Evolutionary conservation across 495 filamentous ascomycete species (phyloP), one percentile per base, ranked within the genome.

Genomic region (Xylaria castorea): DNA sequence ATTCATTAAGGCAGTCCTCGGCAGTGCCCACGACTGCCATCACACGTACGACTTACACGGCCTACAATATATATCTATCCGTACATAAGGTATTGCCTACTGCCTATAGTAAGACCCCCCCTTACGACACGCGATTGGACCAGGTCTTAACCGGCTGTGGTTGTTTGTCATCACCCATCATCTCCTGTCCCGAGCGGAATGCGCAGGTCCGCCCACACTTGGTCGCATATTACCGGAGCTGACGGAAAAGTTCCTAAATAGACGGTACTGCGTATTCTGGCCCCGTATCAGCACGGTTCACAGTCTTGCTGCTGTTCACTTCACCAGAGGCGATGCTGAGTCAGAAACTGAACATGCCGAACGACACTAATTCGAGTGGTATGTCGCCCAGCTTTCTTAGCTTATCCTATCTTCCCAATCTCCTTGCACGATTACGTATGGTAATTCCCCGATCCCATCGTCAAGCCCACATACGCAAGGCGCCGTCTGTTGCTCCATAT

Each of bases 391-490:
- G 30, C 22, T 57, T 58, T 61, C 51, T 42, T 72, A 60, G 62
- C 63, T 61, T 67, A 66, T 53, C 63, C 62, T 55, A 51, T 36
- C 44, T 8, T 70, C 30, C 68, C 57, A 36, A 12, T 42, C 63
- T 66, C 70, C 63, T 67, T 44, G 69, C 57, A 57, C 69, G 38
- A 71, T 71, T 71, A 71, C 69, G 69, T 64, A 71, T 65, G 57
- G 68, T 34, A 65, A 71, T 57, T 71, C 60, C 69, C 55, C 69
- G 69, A 71, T 71, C 60, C 68, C 69, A 71, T 71, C 57, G 63
- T 64, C 63, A 61, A 50, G 58, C 68, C 68, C 68, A 60, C 68
- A 61, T 62, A 22, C 51, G n/a, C 40, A 42, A 60, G 57, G 36
- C 55, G 58, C 53, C 55, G 58, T 40, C 55, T 12, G 55, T 34